These are phyloP conservation scores for Orbilia oligospora DNA, from an alignment of 2,329 filamentous ascomycete genomes.

Conservation along the genomic window DNA sequence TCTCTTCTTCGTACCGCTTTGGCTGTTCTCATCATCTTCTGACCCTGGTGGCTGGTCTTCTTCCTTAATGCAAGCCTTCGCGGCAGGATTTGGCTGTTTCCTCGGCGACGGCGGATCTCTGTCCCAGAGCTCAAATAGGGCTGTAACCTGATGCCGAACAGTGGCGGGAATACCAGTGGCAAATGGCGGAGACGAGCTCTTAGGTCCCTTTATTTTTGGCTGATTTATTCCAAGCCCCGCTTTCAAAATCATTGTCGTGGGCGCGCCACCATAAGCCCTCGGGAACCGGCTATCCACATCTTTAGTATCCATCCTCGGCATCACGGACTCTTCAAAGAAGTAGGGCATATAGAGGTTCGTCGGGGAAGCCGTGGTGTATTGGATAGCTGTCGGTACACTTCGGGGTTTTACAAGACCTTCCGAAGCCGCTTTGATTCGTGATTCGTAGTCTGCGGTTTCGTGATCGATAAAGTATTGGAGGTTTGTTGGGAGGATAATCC, in stretches of 20 bases:
- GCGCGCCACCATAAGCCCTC: conserved; percentile 49
- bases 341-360: conserved; percentile 58
- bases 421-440: conserved; percentile 30
- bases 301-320: conserved; percentile 52
- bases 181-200: conserved; percentile 48
- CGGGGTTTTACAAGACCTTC: conserved; percentile 44
- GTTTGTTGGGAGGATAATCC: conserved; percentile 57
- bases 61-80: conserved; percentile 38
- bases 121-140: conserved; percentile 52
- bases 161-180: conserved; percentile 35
- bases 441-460: conserved; percentile 50
- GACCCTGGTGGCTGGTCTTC: conserved; percentile 37
- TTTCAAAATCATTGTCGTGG: conserved; percentile 56
- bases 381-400: conserved; percentile 39
- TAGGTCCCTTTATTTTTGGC: conserved; percentile 49
- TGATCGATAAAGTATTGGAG: conserved; percentile 53
- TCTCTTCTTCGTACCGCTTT: conserved; percentile 29
- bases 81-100: conserved; percentile 25
- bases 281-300: conserved; percentile 43
- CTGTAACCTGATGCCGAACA: conserved; percentile 48
- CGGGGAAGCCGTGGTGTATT: conserved; percentile 42
- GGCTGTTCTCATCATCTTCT: conserved; percentile 52
- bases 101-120: conserved; percentile 54
- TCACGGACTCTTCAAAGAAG: conserved; percentile 58
- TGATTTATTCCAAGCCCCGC: conserved; percentile 55